Conservation (phyloP, 768 basidiomycete species). For the Collybiopsis luxurians region DNA sequence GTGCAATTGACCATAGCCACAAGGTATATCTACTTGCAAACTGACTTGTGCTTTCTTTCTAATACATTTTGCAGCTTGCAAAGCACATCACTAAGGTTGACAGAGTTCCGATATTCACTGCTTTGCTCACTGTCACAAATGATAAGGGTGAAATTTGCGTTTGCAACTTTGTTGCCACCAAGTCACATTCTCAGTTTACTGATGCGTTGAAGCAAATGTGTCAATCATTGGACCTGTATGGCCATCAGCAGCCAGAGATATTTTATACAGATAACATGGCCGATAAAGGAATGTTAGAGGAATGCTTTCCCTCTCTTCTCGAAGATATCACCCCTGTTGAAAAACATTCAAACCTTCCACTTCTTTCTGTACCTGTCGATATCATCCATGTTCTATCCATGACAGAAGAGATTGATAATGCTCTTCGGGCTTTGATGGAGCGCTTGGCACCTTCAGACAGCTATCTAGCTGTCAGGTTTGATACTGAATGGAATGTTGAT, state of each 20-base stretch:
- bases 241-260: conserved; percentile 3
- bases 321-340: conserved; percentile 21
- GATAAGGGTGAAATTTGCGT: conserved; percentile 10
- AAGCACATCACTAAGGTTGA: conserved; percentile 11
- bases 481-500: conserved; percentile 48
- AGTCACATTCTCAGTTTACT: no score
- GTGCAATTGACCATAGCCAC: conserved; percentile 14
- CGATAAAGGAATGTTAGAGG: conserved; percentile 17
- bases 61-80: conserved; percentile 5
- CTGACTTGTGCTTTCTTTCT: not conserved
- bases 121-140: conserved; percentile 12
- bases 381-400: not conserved
- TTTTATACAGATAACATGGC: conserved; percentile 17
- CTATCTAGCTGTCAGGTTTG: conserved; percentile 57
- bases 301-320: conserved; percentile 16
- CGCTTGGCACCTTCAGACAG: not conserved
- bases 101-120: conserved; percentile 10
- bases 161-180: conserved; percentile 24
- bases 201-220: conserved; percentile 16
- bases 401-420: not conserved
- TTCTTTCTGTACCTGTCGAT: not conserved
- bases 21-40: conserved; percentile 8
- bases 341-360: conserved; percentile 18
- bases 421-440: not conserved
- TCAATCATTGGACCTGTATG: conserved; percentile 1